Percentiles rank a stretch among this genome's conserved stretches.
phyloP scores from a whole-genome alignment of 352 stramenopile genomes.

The Plasmopara viticola region DNA sequence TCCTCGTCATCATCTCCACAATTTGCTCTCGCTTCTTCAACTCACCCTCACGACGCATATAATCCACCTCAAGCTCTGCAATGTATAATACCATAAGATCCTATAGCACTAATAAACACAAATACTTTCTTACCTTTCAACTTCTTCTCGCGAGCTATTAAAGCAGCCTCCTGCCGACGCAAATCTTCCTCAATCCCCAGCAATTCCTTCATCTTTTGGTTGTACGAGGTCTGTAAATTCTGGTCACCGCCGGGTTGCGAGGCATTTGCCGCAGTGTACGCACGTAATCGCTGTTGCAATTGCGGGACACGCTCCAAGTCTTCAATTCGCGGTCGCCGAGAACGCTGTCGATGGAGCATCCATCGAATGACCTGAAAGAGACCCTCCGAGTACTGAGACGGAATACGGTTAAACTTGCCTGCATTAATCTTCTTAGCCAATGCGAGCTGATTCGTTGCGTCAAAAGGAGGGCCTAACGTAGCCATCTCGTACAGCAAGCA shows the following conservation, averaged over 20 bases:
- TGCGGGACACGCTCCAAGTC: conserved; percentile 79
- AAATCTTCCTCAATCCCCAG: conserved; percentile 81
- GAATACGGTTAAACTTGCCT: conserved; percentile 88
- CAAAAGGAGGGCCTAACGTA: conserved; percentile 85
- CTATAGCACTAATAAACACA: background rate
- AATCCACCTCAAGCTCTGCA: conserved; percentile 73
- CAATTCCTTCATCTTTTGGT: conserved; percentile 86
- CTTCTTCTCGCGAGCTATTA: conserved; percentile 82
- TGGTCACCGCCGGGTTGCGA: conserved; percentile 37
- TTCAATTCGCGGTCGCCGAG: conserved; percentile 75
- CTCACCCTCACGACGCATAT: conserved; percentile 67
- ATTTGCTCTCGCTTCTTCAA: conserved; percentile 85
- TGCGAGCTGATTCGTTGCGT: conserved; percentile 88
- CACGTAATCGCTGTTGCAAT: conserved; percentile 71
- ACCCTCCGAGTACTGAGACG: conserved; percentile 85
- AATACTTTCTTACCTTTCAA: conserved; percentile 46
- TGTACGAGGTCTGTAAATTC: conserved; percentile 75
- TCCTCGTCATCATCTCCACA: conserved; percentile 75
- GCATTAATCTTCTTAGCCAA: conserved; percentile 92
- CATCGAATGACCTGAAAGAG: conserved; percentile 87
- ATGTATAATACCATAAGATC: conserved; percentile 3
- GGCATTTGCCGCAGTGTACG: conserved; percentile 57
- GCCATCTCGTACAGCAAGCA: conserved; percentile 90
- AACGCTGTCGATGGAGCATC: conserved; percentile 86
- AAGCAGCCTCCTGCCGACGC: conserved; percentile 71